Evolutionary conservation across 1,139 yeast genomes (phyloP), one percentile per base, ranked within the genome.

Genomic region (Kodamaea arcana): DNA sequence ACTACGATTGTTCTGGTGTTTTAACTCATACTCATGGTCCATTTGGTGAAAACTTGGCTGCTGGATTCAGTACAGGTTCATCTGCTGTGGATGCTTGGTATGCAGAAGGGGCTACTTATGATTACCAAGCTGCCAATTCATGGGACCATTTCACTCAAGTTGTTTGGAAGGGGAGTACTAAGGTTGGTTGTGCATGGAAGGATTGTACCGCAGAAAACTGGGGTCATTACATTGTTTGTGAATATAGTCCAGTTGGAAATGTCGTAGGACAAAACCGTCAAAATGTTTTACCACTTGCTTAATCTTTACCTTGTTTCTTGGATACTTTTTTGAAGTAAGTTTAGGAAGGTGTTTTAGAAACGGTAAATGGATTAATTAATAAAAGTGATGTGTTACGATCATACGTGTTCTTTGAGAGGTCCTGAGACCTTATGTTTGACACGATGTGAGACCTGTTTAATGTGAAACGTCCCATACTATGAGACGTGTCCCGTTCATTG

Each of bases 71-170:
- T 12, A 32, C 41, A 4, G 58, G 57, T 3, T 45, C 54, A 9
- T 30, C 52, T 9, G 51, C 58, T 5, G 55, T 51, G 12, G 30
- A 44, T 18, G 58, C 57, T 1, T 53, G 59, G 59, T 54, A 54
- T 39, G 52, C 42, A 9, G 59, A 54, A 36, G 56, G 54, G 2
- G 33, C 33, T 13, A 38, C 48, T 10, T 53, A 45, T 36, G 36
- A 44, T 35, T 54, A 47, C 39, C 20, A 16, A 9, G 32, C 58
- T 15, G 56, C 62, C 21, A 49, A 49, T 30, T 43, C 51, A 15
- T 62, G 80, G 41, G 81, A 84, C 44, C 96, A 87, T 63, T 87
- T 86, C 69, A 85, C 95, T 29, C 94, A 84, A 61, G 73, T 87
- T 44, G 81, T 87, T 34, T 87, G 96, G 95, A 80, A 79, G 58